Evolutionary conservation across 805 yeast species (phyloP), one percentile per base, ranked within the genome.

Genomic region (Starmera pachycereana): DNA sequence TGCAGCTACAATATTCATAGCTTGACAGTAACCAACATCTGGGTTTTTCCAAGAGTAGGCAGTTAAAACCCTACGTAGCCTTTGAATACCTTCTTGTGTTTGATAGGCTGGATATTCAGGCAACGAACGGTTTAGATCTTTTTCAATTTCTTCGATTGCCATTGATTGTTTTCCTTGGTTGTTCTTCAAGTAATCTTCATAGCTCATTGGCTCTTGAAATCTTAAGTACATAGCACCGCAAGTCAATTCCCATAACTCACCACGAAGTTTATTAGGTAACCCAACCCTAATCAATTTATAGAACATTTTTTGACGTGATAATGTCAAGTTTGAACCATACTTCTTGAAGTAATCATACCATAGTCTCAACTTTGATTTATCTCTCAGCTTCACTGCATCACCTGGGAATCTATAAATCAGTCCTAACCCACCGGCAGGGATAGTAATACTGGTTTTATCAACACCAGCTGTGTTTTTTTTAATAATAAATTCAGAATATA

Each of bases 31-130:
- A 0, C 99, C 99, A 22, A 92, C 86, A 33, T 90, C 96, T 0
- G 96, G 96, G 57, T 89, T 88, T 48, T 83, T 85, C 97, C 97
- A 92, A 0, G 96, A 85, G 54, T 89, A 92, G 0, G 96, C 96
- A 0, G 94, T 82, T 43, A 92, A 69, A 0, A 92, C 97, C 44
- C 95, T 71, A 45, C 98, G 71, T 37, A 92, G 69, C 40, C 96
- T 68, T 37, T 69, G 74, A 35, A 92, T 89, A 7, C 99, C 98
- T 52, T 85, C 94, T 6, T 71, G 71, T 8, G 72, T 71, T 58
- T 92, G 97, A 54, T 88, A 92, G 0, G 96, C 98, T 3, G 92
- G 81, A 58, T 90, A 92, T 59, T 92, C 98, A 0, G 99, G 99
- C 38, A 92, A 61, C 0, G 97, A 89, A 42, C 99, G 71, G 56